Evolutionary conservation across 2,329 filamentous ascomycete species (phyloP).

Genomic region (Lachnellula occidentalis): DNA sequence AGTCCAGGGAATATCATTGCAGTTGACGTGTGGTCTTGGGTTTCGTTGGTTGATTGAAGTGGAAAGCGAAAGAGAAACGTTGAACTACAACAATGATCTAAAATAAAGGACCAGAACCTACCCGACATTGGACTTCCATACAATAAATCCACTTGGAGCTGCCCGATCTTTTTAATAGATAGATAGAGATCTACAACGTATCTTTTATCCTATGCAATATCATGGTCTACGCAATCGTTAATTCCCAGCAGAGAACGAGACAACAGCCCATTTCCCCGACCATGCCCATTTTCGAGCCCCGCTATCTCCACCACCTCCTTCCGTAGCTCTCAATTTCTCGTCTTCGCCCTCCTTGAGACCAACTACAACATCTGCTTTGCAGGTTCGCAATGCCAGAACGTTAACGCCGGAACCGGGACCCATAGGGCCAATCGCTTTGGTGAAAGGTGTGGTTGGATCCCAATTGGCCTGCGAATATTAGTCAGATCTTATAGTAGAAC

Average conservation of each 20-base stretch:
- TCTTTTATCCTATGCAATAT: neutral
- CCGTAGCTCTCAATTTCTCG: slow-evolving; percentile 64
- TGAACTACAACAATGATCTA: no score
- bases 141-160: no score
- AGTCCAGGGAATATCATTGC: no score
- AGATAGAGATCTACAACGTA: neutral
- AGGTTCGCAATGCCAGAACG: slow-evolving; percentile 81
- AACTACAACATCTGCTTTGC: slow-evolving; percentile 94
- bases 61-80: no score
- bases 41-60: no score
- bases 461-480: slow-evolving; percentile 56
- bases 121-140: no score
- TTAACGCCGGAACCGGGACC: slow-evolving; percentile 78
- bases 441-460: slow-evolving; percentile 84
- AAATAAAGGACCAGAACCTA: no score
- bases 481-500: neutral
- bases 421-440: slow-evolving; percentile 76
- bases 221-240: slow-evolving; percentile 4
- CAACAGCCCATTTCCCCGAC: slow-evolving; percentile 95
- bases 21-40: no score
- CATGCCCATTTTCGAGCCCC: slow-evolving; percentile 79
- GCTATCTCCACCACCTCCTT: slow-evolving; percentile 63
- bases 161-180: no score
- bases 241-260: slow-evolving; percentile 74
- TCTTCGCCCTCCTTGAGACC: slow-evolving; percentile 78